Evolutionary conservation across 2,329 filamentous ascomycete species (phyloP).

Genomic region (Beauveria medogensis): DNA sequence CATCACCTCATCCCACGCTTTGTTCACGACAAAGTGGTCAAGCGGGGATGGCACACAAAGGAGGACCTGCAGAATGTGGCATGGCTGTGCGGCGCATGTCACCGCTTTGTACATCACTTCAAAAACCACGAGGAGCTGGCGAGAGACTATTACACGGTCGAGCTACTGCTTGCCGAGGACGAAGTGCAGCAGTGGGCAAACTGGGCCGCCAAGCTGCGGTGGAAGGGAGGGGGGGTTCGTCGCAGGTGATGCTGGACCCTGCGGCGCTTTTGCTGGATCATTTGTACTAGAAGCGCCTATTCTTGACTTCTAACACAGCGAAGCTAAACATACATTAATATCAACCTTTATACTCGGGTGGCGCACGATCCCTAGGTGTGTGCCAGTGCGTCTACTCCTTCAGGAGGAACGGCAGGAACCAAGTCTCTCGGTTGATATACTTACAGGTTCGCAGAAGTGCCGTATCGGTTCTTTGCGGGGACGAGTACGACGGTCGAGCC

Average conservation of each 20-base stretch:
- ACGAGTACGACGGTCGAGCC: constrained; percentile 32
- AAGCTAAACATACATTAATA: not conserved
- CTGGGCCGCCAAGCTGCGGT: constrained; percentile 67
- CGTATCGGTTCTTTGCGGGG: constrained; percentile 27
- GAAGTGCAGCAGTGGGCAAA: constrained; percentile 63
- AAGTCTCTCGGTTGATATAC: constrained; percentile 32
- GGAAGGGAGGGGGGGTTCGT: constrained; percentile 49
- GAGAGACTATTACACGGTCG: constrained; percentile 62
- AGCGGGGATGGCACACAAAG: constrained; percentile 69
- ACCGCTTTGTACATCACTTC: constrained; percentile 72
- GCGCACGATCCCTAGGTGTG: constrained; percentile 22
- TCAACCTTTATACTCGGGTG: constrained; percentile 16
- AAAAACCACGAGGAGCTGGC: constrained; percentile 72
- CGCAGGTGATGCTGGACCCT: not conserved
- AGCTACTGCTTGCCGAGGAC: constrained; percentile 59
- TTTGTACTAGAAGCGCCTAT: not conserved
- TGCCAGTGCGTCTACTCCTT: constrained; percentile 33
- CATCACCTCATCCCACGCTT: constrained; percentile 79
- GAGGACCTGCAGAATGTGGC: constrained; percentile 73
- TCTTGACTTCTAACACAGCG: not conserved
- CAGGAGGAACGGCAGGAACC: constrained; percentile 33
- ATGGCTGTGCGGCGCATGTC: constrained; percentile 79
- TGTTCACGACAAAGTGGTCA: constrained; percentile 67
- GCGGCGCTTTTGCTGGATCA: too few species aligned
- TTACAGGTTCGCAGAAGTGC: constrained; percentile 35